Evolutionary conservation across 2,329 filamentous ascomycete species (phyloP).

Genomic region (Capronia coronata): DNA sequence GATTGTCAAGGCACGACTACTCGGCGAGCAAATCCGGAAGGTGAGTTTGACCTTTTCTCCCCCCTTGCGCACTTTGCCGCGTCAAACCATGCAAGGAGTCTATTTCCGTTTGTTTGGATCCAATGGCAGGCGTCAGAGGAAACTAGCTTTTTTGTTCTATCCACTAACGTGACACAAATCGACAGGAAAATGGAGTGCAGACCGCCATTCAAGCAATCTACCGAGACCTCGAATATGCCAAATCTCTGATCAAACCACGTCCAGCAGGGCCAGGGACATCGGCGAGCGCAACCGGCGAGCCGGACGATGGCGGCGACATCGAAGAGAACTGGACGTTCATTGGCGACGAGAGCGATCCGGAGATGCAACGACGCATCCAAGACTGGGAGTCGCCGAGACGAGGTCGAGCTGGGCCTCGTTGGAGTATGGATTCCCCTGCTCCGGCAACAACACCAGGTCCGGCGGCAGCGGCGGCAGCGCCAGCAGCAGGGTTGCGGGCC

Average conservation of each 20-base stretch:
- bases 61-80: too few relatives aligned
- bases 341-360: slow-evolving; percentile 53
- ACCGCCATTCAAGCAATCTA: slow-evolving; percentile 89
- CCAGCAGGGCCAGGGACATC: slow-evolving; percentile 29
- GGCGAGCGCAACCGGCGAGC: slow-evolving; percentile 31
- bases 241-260: slow-evolving; percentile 66
- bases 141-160: too few relatives aligned
- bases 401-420: slow-evolving; percentile 13
- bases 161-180: too few relatives aligned
- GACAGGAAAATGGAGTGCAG: slow-evolving; percentile 79
- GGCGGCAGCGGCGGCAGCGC: too few relatives aligned
- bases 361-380: slow-evolving; percentile 35
- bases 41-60: slow-evolving; percentile 50
- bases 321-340: slow-evolving; percentile 91
- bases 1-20: slow-evolving; percentile 72
- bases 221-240: slow-evolving; percentile 88
- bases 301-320: slow-evolving; percentile 46
- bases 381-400: slow-evolving; percentile 24
- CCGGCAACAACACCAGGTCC: too few relatives aligned
- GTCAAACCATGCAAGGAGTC: too few relatives aligned
- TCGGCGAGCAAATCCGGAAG: slow-evolving; percentile 82
- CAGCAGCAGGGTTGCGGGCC: slow-evolving; percentile 8
- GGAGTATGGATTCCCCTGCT: slow-evolving; percentile 18
- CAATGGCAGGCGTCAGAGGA: too few relatives aligned
- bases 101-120: too few relatives aligned